Evolutionary conservation across 805 yeast species (phyloP).

Genomic region (Lachancea waltii): DNA sequence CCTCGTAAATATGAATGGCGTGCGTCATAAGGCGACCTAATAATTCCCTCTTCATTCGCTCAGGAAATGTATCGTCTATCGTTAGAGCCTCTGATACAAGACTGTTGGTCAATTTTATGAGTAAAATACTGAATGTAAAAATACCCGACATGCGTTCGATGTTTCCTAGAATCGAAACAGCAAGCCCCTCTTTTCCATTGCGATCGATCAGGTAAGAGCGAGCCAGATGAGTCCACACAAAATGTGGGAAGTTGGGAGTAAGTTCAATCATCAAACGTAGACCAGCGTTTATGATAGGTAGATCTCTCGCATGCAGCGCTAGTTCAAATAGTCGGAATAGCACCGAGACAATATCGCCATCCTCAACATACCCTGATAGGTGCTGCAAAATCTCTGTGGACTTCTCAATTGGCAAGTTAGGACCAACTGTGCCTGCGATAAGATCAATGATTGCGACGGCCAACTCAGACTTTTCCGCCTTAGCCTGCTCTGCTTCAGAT

Average conservation of each 20-base stretch:
- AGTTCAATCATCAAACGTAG: constrained; percentile 45
- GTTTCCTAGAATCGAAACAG: constrained; percentile 56
- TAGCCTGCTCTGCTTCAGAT: constrained; percentile 30
- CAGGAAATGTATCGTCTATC: constrained; percentile 33
- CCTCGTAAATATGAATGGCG: constrained; percentile 64
- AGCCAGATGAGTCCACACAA: constrained; percentile 75
- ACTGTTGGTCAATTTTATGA: constrained; percentile 48
- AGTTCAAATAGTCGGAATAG: constrained; percentile 63
- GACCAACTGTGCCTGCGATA: constrained; percentile 41
- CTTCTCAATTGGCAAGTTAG: constrained; percentile 33
- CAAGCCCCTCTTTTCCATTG: constrained; percentile 58
- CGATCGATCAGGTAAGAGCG: constrained; percentile 59
- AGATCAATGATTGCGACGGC: constrained; percentile 46
- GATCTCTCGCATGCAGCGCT: constrained; percentile 50
- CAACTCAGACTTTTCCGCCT: constrained; percentile 35
- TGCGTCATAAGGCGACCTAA: constrained; percentile 49
- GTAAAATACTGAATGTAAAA: constrained; percentile 54
- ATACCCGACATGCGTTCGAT: constrained; percentile 65
- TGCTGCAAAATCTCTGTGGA: constrained; percentile 36
- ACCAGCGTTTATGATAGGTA: constrained; percentile 39
- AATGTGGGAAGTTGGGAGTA: constrained; percentile 45
- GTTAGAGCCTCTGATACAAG: constrained; percentile 47
- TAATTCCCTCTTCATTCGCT: constrained; percentile 45
- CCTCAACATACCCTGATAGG: constrained; percentile 40
- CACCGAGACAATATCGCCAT: constrained; percentile 56